Conservation (phyloP, 305 asterid genomes). For the Solanum hybrid region DNA sequence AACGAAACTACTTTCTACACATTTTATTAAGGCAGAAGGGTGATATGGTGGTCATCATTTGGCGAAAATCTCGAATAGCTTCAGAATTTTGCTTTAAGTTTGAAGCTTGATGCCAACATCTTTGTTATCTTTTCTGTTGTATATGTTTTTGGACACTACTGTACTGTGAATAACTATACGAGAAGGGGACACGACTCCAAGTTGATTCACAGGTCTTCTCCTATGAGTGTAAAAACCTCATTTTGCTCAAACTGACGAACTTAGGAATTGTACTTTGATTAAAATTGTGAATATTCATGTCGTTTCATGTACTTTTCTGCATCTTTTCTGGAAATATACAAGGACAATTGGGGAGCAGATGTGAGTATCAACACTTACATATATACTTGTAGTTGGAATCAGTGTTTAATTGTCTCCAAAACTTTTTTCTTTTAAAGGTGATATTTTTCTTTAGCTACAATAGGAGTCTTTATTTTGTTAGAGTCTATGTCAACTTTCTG, state of each 20-base stretch:
- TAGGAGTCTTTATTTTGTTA: background rate
- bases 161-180: background rate
- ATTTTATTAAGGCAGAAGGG: slow-evolving; percentile 52
- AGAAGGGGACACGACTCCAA: background rate
- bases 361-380: background rate
- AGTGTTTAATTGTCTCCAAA: background rate
- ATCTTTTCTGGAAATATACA: background rate
- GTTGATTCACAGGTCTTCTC: background rate
- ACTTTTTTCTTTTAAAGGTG: background rate
- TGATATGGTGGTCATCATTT: slow-evolving; percentile 25
- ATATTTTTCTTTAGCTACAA: background rate
- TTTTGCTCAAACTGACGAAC: background rate
- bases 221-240: background rate
- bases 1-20: slow-evolving; percentile 47
- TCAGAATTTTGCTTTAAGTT: slow-evolving; percentile 12
- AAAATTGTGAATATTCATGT: slow-evolving; percentile 2
- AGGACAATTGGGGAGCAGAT: background rate
- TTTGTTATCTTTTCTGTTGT: background rate
- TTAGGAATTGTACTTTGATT: background rate
- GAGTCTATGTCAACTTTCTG: background rate
- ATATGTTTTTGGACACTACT: background rate
- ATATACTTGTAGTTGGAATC: background rate
- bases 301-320: background rate
- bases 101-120: slow-evolving; percentile 10
- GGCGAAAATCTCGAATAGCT: background rate